Conservation (phyloP, 2,329 filamentous ascomycete species). For the Ophiobolus disseminans region DNA sequence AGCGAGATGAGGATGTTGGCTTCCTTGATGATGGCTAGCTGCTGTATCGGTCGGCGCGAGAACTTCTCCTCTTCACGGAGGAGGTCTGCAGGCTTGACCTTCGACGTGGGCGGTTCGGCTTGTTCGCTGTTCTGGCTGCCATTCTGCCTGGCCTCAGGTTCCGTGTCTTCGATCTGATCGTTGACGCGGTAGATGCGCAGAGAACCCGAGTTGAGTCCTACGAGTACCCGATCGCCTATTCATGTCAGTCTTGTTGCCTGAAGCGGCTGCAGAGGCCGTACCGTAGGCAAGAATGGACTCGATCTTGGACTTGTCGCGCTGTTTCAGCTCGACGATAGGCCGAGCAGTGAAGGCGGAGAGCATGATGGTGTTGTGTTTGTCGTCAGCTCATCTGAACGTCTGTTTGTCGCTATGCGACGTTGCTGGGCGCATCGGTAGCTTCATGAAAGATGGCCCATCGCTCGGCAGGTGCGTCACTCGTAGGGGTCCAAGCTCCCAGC, state of each 20-base stretch:
- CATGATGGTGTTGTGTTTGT: constrained; percentile 61
- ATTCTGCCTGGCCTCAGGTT: constrained; percentile 41
- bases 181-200: constrained; percentile 93
- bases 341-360: constrained; percentile 97
- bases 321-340: constrained; percentile 94
- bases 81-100: constrained; percentile 71
- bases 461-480: constrained; percentile 24
- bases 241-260: constrained; percentile 23
- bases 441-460: constrained; percentile 33
- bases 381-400: constrained; percentile 27
- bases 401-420: constrained; percentile 25
- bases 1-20: constrained; percentile 89
- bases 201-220: constrained; percentile 87
- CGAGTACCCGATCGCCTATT: constrained; percentile 83
- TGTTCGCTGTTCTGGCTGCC: constrained; percentile 49
- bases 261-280: constrained; percentile 48
- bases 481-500: constrained; percentile 16
- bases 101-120: constrained; percentile 50
- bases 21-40: constrained; percentile 95
- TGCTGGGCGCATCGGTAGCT: constrained; percentile 24
- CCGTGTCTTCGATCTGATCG: constrained; percentile 60
- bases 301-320: constrained; percentile 95
- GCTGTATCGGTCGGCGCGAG: constrained; percentile 85
- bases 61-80: constrained; percentile 94
- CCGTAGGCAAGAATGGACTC: constrained; percentile 93